phyloP scores from a whole-genome alignment of 768 basidiomycete species.

The Mycena filopes region DNA sequence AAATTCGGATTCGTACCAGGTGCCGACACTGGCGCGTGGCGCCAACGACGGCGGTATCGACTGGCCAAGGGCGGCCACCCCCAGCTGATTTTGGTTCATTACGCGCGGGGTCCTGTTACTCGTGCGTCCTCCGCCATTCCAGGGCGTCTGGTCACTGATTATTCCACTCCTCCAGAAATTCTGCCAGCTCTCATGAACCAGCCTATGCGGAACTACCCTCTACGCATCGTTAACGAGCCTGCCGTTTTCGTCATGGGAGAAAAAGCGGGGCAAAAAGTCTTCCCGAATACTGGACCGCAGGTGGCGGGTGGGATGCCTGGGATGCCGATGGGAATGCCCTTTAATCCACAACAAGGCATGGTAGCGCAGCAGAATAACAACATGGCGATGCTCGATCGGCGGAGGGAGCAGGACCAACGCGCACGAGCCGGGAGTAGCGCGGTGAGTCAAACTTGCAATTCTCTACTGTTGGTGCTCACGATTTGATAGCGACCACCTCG shows the following conservation, averaged over 20 bases:
- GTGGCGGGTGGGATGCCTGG: conserved; percentile 36
- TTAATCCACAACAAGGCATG: conserved; percentile 69
- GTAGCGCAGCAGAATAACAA: conserved; percentile 76
- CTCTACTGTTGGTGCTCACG: conserved; percentile 16
- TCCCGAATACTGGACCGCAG: conserved; percentile 39
- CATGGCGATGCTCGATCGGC: conserved; percentile 78
- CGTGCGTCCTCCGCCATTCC: conserved; percentile 58
- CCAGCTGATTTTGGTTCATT: conserved; percentile 81
- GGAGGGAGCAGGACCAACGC: conserved; percentile 66
- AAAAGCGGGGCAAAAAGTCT: conserved; percentile 76
- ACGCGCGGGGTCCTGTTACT: conserved; percentile 69
- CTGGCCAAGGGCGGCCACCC: conserved; percentile 79
- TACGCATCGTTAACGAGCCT: conserved; percentile 74
- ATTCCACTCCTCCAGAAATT: conserved; percentile 56
- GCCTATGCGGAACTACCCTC: conserved; percentile 77
- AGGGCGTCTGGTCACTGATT: conserved; percentile 21
- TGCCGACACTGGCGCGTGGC: conserved; percentile 71
- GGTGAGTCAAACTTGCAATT: conserved; percentile 17
- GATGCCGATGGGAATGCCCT: conserved; percentile 42
- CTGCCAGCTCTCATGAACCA: conserved; percentile 65
- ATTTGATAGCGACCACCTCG: conserved; percentile 47
- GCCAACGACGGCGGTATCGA: conserved; percentile 77
- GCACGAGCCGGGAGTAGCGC: conserved; percentile 55
- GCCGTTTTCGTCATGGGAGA: conserved; percentile 78
- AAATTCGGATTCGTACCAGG: conserved; percentile 84